phyloP scores from a whole-genome alignment of 2,329 filamentous ascomycete species.

The Helicocarpus griseus region DNA sequence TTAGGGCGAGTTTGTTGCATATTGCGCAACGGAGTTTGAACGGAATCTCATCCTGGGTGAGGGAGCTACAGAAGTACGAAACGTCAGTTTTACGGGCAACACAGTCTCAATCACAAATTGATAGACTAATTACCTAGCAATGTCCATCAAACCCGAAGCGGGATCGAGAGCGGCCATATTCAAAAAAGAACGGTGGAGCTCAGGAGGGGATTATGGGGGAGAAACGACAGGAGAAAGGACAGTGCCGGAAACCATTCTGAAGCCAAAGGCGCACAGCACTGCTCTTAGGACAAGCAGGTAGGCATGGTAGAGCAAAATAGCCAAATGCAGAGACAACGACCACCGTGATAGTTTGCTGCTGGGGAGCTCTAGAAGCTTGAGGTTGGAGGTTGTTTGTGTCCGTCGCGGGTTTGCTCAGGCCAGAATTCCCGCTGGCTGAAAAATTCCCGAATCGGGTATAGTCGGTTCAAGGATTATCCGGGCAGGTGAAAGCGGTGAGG shows the following conservation, averaged over 20 bases:
- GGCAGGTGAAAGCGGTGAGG: too few species aligned
- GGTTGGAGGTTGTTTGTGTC: too few species aligned
- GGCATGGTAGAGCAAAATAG: too few species aligned
- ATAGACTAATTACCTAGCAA: slow-evolving; percentile 28
- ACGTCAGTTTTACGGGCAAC: background rate
- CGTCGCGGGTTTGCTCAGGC: too few species aligned
- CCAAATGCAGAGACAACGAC: background rate
- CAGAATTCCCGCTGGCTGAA: too few species aligned
- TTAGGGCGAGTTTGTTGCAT: slow-evolving; percentile 82
- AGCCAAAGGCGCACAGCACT: background rate
- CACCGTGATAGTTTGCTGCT: too few species aligned
- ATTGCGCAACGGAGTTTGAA: slow-evolving; percentile 91
- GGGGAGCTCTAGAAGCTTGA: too few species aligned
- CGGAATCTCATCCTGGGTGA: slow-evolving; percentile 78
- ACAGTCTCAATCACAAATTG: background rate
- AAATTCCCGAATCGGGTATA: too few species aligned
- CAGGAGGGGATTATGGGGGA: background rate
- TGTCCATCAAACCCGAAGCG: slow-evolving; percentile 33
- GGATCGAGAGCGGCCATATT: slow-evolving; percentile 31
- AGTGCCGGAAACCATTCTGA: slow-evolving; percentile 1
- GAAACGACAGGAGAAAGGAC: background rate
- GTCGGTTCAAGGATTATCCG: too few species aligned
- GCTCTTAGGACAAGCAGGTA: background rate
- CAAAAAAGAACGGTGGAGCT: background rate
- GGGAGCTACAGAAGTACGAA: slow-evolving; percentile 45